phyloP scores from a whole-genome alignment of 495 filamentous ascomycete genomes.

The Penicillium mononematosum region DNA sequence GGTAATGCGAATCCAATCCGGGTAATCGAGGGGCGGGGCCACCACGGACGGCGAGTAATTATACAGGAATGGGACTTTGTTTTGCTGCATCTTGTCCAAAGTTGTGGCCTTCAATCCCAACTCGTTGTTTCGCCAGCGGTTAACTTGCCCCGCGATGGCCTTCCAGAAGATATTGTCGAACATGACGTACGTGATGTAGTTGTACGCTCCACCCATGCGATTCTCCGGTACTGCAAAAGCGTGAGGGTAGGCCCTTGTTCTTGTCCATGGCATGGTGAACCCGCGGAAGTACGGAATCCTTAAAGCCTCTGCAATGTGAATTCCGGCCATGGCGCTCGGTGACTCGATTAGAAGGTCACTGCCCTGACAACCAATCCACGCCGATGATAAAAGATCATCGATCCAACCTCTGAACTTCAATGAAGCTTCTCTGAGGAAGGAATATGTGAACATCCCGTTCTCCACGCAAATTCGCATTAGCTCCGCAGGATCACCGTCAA shows the following conservation, averaged over 20 bases:
- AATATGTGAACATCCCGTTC: constrained; percentile 94
- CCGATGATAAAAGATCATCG: constrained; percentile 79
- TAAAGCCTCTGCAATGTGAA: constrained; percentile 96
- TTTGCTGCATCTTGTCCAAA: constrained; percentile 88
- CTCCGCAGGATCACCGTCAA: constrained; percentile 90
- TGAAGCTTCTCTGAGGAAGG: constrained; percentile 84
- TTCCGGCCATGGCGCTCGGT: constrained; percentile 96
- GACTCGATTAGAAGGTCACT: constrained; percentile 92
- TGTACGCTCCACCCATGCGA: constrained; percentile 93
- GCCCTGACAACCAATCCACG: constrained; percentile 81
- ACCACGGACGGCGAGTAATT: constrained; percentile 95
- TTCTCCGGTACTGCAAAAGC: constrained; percentile 93
- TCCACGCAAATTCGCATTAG: constrained; percentile 95
- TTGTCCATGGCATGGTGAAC: constrained; percentile 98
- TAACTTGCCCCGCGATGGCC: constrained; percentile 85
- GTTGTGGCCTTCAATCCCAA: constrained; percentile 77
- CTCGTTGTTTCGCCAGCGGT: constrained; percentile 83
- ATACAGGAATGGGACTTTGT: constrained; percentile 96
- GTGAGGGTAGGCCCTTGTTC: constrained; percentile 93
- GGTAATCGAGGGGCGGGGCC: constrained; percentile 88
- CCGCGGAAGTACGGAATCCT: constrained; percentile 94
- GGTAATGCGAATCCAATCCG: constrained; percentile 95
- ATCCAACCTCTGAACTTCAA: constrained; percentile 92
- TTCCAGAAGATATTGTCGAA: constrained; percentile 98
- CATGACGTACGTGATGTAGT: constrained; percentile 93